Percentiles rank a stretch among this genome's conserved stretches.
phyloP scores from a whole-genome alignment of 805 yeast species.

The Wickerhamiella kurtzmanii region DNA sequence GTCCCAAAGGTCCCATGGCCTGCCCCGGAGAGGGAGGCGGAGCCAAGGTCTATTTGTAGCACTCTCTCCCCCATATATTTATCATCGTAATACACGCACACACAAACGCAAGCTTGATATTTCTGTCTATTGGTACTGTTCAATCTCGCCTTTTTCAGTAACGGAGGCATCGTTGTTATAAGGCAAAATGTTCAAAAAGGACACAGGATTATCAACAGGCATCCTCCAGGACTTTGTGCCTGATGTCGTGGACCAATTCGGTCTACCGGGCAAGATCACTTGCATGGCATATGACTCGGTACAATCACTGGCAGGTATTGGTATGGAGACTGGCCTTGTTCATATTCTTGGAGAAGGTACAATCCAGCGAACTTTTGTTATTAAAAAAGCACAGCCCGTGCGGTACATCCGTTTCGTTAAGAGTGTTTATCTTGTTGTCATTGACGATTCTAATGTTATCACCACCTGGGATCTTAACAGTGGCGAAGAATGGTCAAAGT shows the following conservation, averaged over 20 bases:
- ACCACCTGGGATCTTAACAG: slow-evolving; percentile 58
- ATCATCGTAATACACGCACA: not conserved
- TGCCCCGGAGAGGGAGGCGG: not conserved
- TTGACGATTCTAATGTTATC: slow-evolving; percentile 48
- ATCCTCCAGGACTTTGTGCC: slow-evolving; percentile 20
- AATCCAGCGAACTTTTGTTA: slow-evolving; percentile 53
- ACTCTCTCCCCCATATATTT: not conserved
- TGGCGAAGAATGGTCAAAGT: slow-evolving; percentile 45
- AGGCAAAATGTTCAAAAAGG: slow-evolving; percentile 14
- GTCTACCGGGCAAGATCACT: slow-evolving; percentile 50
- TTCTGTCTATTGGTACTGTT: too few species aligned
- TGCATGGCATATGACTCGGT: slow-evolving; percentile 75
- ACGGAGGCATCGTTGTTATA: too few species aligned
- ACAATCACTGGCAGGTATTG: slow-evolving; percentile 72
- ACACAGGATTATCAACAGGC: slow-evolving; percentile 17
- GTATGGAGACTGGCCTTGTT: slow-evolving; percentile 56
- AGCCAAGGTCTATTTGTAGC: not conserved
- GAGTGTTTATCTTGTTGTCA: slow-evolving; percentile 66
- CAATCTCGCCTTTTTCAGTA: too few species aligned
- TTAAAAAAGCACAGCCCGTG: slow-evolving; percentile 34
- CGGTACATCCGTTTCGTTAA: slow-evolving; percentile 52
- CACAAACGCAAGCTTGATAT: too few species aligned
- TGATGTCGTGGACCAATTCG: slow-evolving; percentile 32
- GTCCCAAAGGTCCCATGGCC: too few species aligned
- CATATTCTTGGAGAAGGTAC: slow-evolving; percentile 75